phyloP scores from a whole-genome alignment of 176 grass and related monocot genomes.

The Eleusine coracana region DNA sequence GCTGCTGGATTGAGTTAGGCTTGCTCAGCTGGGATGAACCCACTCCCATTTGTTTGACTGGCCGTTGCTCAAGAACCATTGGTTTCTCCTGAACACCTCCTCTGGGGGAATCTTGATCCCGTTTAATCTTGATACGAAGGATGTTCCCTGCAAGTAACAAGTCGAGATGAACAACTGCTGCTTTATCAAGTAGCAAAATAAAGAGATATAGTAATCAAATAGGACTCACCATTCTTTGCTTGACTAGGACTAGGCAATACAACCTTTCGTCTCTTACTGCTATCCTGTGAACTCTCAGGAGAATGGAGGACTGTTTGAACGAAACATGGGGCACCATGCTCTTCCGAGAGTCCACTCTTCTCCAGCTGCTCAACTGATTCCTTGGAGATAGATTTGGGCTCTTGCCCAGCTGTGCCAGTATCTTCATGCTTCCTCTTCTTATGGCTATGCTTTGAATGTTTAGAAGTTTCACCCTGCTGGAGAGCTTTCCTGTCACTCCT shows the following conservation, averaged over 20 bases:
- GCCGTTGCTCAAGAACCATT: conserved; percentile 8
- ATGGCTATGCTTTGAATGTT: conserved; percentile 51
- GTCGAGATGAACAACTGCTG: background rate
- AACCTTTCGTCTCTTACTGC: conserved; percentile 61
- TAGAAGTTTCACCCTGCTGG: conserved; percentile 40
- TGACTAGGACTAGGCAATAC: conserved; percentile 47
- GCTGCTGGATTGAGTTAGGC: conserved; percentile 19
- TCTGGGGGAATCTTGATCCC: conserved; percentile 19
- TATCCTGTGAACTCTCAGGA: conserved; percentile 75
- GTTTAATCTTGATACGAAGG: conserved; percentile 45
- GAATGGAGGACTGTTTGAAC: conserved; percentile 32
- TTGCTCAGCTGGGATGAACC: conserved; percentile 25
- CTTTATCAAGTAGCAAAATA: background rate
- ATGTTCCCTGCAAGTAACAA: conserved; percentile 37
- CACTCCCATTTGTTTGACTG: conserved; percentile 6
- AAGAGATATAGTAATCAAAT: background rate
- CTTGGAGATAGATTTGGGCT: background rate
- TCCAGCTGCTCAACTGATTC: conserved; percentile 57
- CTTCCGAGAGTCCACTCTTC: conserved; percentile 67
- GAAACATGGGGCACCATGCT: conserved; percentile 58
- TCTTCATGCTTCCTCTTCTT: conserved; percentile 66
- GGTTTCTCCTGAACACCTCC: conserved; percentile 12
- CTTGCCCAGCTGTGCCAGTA: background rate
- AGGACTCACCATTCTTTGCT: conserved; percentile 47
- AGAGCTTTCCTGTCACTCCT: conserved; percentile 56